Conservation (phyloP, 2,329 filamentous ascomycete genomes). For the Hymenoscyphus albidus region DNA sequence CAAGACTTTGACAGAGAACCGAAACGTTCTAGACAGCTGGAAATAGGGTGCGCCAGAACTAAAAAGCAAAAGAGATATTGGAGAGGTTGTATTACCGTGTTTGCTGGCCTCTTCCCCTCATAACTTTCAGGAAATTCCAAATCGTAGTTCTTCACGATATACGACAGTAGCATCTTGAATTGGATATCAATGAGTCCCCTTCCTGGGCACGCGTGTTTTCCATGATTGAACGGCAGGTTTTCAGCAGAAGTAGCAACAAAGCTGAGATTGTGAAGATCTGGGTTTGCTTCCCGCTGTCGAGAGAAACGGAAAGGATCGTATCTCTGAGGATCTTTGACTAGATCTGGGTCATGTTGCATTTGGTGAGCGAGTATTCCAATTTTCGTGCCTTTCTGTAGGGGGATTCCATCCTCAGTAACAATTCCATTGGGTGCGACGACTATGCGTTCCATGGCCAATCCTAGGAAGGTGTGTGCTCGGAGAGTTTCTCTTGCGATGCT, state of each 20-base stretch:
- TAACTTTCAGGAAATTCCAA: conserved; percentile 14
- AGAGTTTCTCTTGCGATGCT: neutral
- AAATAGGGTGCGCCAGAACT: too few relatives aligned
- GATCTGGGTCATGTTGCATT: neutral
- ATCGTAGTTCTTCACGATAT: conserved; percentile 25
- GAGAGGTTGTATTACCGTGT: neutral
- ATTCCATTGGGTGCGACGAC: neutral
- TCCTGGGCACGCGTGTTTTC: conserved; percentile 32
- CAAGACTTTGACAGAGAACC: too few relatives aligned
- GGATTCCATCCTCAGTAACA: neutral
- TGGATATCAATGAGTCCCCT: conserved; percentile 27
- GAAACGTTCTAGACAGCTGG: too few relatives aligned
- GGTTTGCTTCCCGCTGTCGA: neutral
- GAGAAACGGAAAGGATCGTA: neutral
- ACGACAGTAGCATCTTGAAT: conserved; percentile 27
- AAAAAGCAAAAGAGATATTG: too few relatives aligned
- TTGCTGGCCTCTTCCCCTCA: neutral
- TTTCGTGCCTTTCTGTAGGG: neutral
- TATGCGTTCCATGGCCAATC: neutral
- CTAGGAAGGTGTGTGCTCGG: neutral
- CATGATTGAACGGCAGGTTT: conserved; percentile 26
- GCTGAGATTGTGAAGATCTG: neutral
- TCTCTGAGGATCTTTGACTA: neutral
- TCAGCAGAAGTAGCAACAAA: conserved; percentile 22
- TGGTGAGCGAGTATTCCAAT: neutral